These are phyloP conservation scores for Sporothrix protearum DNA, from an alignment of 2,329 filamentous ascomycete genomes.

Conservation along the genomic window DNA sequence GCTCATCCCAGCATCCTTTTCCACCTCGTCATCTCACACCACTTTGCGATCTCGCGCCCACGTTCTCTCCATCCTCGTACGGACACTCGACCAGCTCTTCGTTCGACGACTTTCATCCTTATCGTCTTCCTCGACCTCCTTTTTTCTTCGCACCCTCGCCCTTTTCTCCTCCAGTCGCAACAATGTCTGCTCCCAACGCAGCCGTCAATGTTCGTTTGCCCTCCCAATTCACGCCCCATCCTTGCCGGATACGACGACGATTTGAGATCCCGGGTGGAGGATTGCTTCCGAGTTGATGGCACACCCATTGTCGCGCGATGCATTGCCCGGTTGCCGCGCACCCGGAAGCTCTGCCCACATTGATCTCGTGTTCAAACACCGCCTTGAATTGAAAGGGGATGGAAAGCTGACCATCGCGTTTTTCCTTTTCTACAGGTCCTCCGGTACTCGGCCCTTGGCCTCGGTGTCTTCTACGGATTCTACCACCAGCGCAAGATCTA, in stretches of 20 bases:
- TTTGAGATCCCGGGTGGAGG: background rate
- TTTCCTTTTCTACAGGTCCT: conserved; percentile 66
- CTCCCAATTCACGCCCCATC: conserved; percentile 10
- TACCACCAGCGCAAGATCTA: conserved; percentile 84
- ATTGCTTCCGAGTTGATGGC: background rate
- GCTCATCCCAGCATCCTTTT: background rate
- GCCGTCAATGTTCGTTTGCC: conserved; percentile 35
- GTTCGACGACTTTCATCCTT: conserved; percentile 7
- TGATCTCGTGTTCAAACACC: background rate
- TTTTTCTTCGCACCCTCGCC: background rate
- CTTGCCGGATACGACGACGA: background rate
- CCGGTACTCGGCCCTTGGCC: conserved; percentile 89
- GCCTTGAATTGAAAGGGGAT: background rate
- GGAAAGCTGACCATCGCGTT: background rate
- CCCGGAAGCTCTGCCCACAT: background rate
- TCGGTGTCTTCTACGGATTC: conserved; percentile 93
- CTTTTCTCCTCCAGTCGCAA: conserved; percentile 10
- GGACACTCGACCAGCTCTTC: background rate
- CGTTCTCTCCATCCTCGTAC: conserved; percentile 22
- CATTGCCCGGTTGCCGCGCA: background rate
- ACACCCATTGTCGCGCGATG: background rate
- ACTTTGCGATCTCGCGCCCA: conserved; percentile 23
- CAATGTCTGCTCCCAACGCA: conserved; percentile 34
- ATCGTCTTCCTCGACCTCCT: background rate
- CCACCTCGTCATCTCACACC: conserved; percentile 12